Evolutionary conservation across 2,329 filamentous ascomycete genomes (phyloP).

Genomic region (Coniella vitis): DNA sequence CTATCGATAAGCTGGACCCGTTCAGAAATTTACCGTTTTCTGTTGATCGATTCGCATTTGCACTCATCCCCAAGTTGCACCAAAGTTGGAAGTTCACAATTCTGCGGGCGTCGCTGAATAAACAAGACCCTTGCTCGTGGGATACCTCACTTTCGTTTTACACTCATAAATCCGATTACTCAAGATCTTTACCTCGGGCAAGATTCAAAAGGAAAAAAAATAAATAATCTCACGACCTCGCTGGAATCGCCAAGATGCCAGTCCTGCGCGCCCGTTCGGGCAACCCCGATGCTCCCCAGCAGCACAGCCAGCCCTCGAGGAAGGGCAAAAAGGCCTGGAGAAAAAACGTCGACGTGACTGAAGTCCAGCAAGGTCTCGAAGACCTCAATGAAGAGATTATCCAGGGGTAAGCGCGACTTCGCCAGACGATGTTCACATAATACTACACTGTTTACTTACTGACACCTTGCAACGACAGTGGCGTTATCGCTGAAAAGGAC

Average conservation of each 20-base stretch:
- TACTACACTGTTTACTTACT: neutral
- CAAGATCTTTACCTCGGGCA: too few relatives aligned
- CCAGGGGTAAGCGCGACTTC: constrained; percentile 59
- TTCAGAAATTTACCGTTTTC: constrained; percentile 14
- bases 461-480: constrained; percentile 36
- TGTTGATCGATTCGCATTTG: neutral
- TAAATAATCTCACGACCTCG: neutral
- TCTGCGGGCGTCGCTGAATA: neutral
- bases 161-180: too few relatives aligned
- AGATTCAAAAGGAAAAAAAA: neutral
- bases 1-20: constrained; percentile 11
- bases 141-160: neutral
- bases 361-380: constrained; percentile 76
- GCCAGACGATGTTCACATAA: neutral
- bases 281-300: constrained; percentile 57
- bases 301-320: constrained; percentile 81
- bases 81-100: too few relatives aligned
- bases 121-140: neutral
- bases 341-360: constrained; percentile 92
- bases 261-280: constrained; percentile 41
- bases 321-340: constrained; percentile 99
- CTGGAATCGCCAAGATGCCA: constrained; percentile 37
- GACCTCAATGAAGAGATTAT: constrained; percentile 85
- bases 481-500: constrained; percentile 74
- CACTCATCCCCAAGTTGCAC: too few relatives aligned